Evolutionary conservation across 805 yeast genomes (phyloP).

Genomic region (Martiniozyma abietophila): DNA sequence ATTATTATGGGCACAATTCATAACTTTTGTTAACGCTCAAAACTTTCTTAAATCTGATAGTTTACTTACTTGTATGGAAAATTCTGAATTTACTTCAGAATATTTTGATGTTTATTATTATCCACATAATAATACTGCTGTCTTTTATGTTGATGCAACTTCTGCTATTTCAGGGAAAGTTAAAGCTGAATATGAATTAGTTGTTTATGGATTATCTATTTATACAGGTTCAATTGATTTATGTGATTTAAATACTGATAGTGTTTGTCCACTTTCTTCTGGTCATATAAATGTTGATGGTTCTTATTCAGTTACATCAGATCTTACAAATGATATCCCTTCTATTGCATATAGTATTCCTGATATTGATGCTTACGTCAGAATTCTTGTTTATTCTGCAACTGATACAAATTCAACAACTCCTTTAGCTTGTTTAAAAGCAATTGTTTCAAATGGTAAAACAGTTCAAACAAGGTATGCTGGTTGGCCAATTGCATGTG

Average conservation of each 20-base stretch:
- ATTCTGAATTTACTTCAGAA: slow-evolving; percentile 80
- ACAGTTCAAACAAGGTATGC: slow-evolving; percentile 91
- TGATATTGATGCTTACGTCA: slow-evolving; percentile 86
- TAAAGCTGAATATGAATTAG: slow-evolving; percentile 52
- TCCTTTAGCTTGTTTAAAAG: slow-evolving; percentile 87
- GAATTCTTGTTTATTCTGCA: slow-evolving; percentile 52
- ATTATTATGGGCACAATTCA: background rate
- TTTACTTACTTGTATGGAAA: slow-evolving; percentile 82
- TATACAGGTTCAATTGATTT: slow-evolving; percentile 46
- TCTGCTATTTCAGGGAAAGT: slow-evolving; percentile 71
- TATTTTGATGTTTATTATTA: slow-evolving; percentile 66
- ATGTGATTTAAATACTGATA: slow-evolving; percentile 45
- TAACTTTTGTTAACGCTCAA: slow-evolving; percentile 21
- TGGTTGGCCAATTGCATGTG: slow-evolving; percentile 92
- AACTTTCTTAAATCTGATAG: slow-evolving; percentile 38
- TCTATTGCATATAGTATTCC: slow-evolving; percentile 84
- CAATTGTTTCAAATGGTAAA: slow-evolving; percentile 75
- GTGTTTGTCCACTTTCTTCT: slow-evolving; percentile 76
- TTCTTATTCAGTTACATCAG: slow-evolving; percentile 33
- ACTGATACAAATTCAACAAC: slow-evolving; percentile 32
- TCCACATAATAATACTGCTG: slow-evolving; percentile 55
- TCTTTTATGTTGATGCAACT: slow-evolving; percentile 63
- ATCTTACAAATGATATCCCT: slow-evolving; percentile 49
- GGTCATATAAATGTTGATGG: slow-evolving; percentile 70
- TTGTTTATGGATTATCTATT: slow-evolving; percentile 73